Evolutionary conservation across 1,284 basidiomycete genomes (phyloP).

Genomic region (Ceratobasidium sp.): DNA sequence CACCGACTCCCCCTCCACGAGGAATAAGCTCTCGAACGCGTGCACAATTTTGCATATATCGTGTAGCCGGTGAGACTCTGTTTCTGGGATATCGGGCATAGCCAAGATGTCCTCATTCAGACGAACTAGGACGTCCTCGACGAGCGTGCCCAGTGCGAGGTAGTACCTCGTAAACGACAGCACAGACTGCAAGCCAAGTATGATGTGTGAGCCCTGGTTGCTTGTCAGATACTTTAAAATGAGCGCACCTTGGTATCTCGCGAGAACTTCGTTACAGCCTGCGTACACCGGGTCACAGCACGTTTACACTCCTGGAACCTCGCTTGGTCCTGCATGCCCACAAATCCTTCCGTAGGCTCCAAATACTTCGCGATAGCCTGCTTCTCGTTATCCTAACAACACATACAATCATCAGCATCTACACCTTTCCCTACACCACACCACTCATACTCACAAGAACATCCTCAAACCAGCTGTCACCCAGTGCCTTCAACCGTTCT

Average conservation of each 20-base stretch:
- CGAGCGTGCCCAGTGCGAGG: conserved; percentile 75
- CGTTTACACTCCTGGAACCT: conserved; percentile 81
- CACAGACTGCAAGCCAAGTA: conserved; percentile 18
- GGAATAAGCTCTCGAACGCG: conserved; percentile 82
- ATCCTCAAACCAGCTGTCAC: conserved; percentile 74
- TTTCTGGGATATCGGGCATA: conserved; percentile 89
- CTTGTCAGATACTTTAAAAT: neutral
- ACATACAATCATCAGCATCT: neutral
- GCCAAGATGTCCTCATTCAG: conserved; percentile 81
- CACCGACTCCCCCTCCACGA: conserved; percentile 63
- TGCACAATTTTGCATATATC: conserved; percentile 83
- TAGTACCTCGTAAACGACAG: conserved; percentile 59
- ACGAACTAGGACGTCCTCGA: conserved; percentile 75
- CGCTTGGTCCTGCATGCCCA: conserved; percentile 76
- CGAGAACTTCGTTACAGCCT: conserved; percentile 72
- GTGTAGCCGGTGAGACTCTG: conserved; percentile 85
- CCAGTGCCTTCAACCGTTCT: conserved; percentile 62
- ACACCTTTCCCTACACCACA: conserved; percentile 17
- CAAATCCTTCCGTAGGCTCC: conserved; percentile 78
- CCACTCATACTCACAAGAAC: conserved; percentile 64
- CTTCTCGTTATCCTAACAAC: conserved; percentile 60
- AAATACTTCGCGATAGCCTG: conserved; percentile 57
- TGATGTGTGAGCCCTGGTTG: neutral
- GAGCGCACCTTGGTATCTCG: conserved; percentile 76
- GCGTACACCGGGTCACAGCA: conserved; percentile 72